Conservation (phyloP, 805 yeast species). For the Starmerella khaoyaiensis region DNA sequence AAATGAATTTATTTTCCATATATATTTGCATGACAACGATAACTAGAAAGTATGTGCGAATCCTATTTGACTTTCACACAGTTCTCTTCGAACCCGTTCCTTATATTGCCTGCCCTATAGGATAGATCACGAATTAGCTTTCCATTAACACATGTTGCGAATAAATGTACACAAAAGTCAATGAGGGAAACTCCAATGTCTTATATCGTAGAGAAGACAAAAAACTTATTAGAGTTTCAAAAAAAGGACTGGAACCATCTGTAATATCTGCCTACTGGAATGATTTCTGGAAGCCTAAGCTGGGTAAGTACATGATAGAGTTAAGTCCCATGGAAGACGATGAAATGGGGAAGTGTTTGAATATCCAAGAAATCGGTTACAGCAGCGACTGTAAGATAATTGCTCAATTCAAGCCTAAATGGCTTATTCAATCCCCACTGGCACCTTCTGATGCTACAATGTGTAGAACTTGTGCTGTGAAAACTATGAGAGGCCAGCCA, state of each 20-base stretch:
- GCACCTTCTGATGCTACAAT: slow-evolving; percentile 30
- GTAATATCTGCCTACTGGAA: slow-evolving; percentile 25
- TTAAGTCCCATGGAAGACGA: slow-evolving; percentile 11
- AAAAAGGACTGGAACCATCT: slow-evolving; percentile 29
- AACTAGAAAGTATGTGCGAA: too few relatives aligned
- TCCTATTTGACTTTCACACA: too few relatives aligned
- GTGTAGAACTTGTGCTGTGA: slow-evolving; percentile 49
- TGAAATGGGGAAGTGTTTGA: slow-evolving; percentile 10
- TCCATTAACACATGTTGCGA: too few relatives aligned
- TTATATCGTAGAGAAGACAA: slow-evolving; percentile 6
- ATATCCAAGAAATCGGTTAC: slow-evolving; percentile 18
- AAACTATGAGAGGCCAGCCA: slow-evolving; percentile 27
- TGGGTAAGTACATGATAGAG: slow-evolving; percentile 16
- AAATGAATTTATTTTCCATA: too few relatives aligned
- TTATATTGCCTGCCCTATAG: too few relatives aligned
- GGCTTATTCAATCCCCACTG: slow-evolving; percentile 38
- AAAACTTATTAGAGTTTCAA: slow-evolving; percentile 24
- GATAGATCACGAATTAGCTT: too few relatives aligned
- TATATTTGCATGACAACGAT: too few relatives aligned
- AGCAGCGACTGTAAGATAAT: slow-evolving; percentile 21
- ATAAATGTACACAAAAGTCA: too few relatives aligned
- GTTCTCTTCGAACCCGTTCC: too few relatives aligned
- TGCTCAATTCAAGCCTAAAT: slow-evolving; percentile 49
- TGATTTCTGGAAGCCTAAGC: slow-evolving; percentile 17
- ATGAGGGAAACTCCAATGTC: slow-evolving; percentile 15